Evolutionary conservation across 2,329 filamentous ascomycete genomes (phyloP), one percentile per base, ranked within the genome.

Genomic region (Pseudogymnoascus sp.): DNA sequence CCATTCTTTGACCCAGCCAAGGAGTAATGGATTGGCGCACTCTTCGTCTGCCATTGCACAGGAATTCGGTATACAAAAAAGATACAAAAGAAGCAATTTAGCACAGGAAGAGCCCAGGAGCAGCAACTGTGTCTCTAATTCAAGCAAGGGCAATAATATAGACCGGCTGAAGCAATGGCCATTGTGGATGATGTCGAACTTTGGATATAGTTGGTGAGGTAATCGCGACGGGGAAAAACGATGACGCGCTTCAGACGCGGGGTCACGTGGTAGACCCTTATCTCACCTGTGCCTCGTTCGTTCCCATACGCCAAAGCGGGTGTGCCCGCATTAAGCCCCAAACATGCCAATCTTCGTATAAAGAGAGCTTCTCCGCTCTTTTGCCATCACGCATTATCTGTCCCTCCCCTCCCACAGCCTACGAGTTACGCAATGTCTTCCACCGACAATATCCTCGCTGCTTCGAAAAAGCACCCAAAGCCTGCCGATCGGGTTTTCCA

Each of bases 1-100:
- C 88, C 87, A 91, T 77, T 92, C 88, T 71, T 89, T 87, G 61
- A 93, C 84, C 86, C 88, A 93, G 67, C 77, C 77, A 10, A 93
- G 80, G 7, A 91, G 80, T 42, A 90, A 79, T 4, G 89, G 86
- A 69, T 95, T 95, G 14, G 71, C 70, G 40, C 71, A 73, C 62
- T 70, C 66, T 34, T 63, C 45, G 29, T 37, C 37, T 8, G 51
- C 26, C 62, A 63, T 60, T 18, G 62, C 18, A 11, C 12, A 26
- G 36, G 34, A 29, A 61, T 16, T n/a, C 10, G 8, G 42, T 21
- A 23, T 57, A 18, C 26, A 18, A 34, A 18, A 54, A 34, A 34
- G 10, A 34, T 18, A 34, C 29, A 34, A 34, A 34, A 21, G n/a
- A 57, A 57, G 51, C 51, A 57, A 57, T 57, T 34, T 10, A 57